Conservation (phyloP, 345 rosid species). For the Diplotaxis tenuifolia region DNA sequence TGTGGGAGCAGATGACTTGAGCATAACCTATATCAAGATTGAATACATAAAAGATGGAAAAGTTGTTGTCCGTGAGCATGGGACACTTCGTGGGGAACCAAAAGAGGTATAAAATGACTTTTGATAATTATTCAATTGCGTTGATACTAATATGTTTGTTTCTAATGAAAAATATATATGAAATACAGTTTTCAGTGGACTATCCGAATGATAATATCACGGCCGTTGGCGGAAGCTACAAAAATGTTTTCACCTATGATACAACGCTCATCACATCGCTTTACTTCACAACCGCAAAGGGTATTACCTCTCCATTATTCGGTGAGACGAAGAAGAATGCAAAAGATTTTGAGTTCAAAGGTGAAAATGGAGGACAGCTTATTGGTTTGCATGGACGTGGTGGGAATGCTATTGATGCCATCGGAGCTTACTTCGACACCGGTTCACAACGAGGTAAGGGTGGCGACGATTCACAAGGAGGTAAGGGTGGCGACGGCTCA, state of each 20-base stretch:
- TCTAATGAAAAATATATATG: neutral
- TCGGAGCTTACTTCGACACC: too few relatives aligned
- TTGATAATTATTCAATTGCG: too few relatives aligned
- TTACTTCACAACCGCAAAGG: neutral
- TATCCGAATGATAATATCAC: too few relatives aligned
- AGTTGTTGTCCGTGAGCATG: neutral
- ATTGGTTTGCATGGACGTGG: too few relatives aligned
- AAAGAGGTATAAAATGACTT: neutral
- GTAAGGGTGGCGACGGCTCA: too few relatives aligned
- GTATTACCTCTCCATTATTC: neutral
- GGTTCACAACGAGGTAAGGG: too few relatives aligned
- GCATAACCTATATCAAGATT: neutral
- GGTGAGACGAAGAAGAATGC: neutral
- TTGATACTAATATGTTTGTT: neutral
- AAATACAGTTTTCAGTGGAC: too few relatives aligned
- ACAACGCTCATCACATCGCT: too few relatives aligned
- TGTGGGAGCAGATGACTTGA: neutral
- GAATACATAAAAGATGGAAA: neutral
- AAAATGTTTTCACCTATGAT: too few relatives aligned
- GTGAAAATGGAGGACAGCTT: neutral
- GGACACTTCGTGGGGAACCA: neutral
- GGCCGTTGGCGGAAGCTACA: too few relatives aligned
- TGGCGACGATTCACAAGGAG: constrained; percentile 3
- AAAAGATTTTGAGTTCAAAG: neutral
- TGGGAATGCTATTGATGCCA: too few relatives aligned